Base-by-base conservation (phyloP, 495 filamentous ascomycete species). In the Cercophora newfieldiana region DNA sequence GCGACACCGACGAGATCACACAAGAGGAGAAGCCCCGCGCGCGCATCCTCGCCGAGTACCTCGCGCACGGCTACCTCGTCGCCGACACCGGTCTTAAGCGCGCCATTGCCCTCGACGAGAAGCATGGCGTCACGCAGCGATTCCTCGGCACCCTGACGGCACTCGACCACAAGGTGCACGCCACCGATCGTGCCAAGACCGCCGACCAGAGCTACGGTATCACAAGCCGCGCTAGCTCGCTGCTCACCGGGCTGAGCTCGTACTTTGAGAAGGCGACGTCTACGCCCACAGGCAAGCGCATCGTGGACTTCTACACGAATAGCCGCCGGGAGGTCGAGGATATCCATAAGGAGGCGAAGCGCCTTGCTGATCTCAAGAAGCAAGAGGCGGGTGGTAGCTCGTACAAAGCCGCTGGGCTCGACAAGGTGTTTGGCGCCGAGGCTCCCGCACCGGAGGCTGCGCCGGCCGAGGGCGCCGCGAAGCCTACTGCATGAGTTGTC, bases 11-110 rank as follows among this genome's bases (percentile, higher is more conserved):
- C 67, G 85, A 93, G 63, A 83, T 97, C 72, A 86, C 88, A 3
- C 95, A 98, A 73, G 95, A 99, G 74, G 92, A 97, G 78, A 98
- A 98, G 82, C 95, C 95, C 0, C 89, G 91, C 72, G 85, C 89
- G 21, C 93, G 96, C 71, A 96, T 99, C 72, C 68, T 97, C 26
- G 95, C 95, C 66, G 95, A 99, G 81, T 96, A 97, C 75, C 88
- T 99, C 28, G 94, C 94, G 4, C 91, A 97, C 70, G 95, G 95
- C 68, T 99, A 99, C 78, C 83, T 86, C 21, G 80, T 99, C 69
- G 91, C 90, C 60, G 95, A 99, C 75, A 82, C 81, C n/a, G 90
- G 90, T 3, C 85, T 97, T 56, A 87, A 96, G 74, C 85, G 83
- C 67, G 96, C 92, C 63, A 93, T 99, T 72, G 85, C 88, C 5